A percentile compares a stretch with the other conserved stretches of the same genome.
Conservation (phyloP, 106 monocot genomes). For the Acanthochlamys bracteata region DNA sequence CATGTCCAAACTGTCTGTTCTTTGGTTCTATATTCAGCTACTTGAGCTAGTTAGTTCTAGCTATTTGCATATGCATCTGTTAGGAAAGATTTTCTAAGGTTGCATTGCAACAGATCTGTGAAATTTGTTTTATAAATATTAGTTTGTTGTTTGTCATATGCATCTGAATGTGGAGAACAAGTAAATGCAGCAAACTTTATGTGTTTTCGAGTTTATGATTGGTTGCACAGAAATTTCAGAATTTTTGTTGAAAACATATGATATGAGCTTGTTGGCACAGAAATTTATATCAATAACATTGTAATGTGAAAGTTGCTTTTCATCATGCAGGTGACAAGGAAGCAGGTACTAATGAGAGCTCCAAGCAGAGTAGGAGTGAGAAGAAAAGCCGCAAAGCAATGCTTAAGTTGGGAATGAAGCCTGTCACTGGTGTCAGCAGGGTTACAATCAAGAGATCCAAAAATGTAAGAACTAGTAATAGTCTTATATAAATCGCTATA, state of each 20-base stretch:
- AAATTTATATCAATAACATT: background rate
- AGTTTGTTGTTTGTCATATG: no score
- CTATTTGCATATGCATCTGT: no score
- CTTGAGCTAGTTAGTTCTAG: no score
- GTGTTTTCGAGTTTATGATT: no score
- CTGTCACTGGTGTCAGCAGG: constrained; percentile 19
- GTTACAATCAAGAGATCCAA: constrained; percentile 22
- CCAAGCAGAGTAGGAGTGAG: constrained; percentile 8
- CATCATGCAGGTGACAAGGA: constrained; percentile 10
- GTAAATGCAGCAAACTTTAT: no score
- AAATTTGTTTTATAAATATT: no score
- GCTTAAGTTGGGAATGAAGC: constrained; percentile 27
- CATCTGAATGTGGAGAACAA: no score
- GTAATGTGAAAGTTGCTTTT: background rate
- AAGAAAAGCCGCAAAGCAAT: constrained; percentile 19
- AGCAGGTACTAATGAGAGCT: constrained; percentile 1
- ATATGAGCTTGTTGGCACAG: background rate
- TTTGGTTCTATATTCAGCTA: no score
- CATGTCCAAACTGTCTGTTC: no score
- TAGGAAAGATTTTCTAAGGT: no score
- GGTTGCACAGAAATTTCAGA: no score
- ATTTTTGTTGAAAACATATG: background rate
- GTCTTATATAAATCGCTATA: background rate
- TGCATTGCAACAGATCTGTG: no score
- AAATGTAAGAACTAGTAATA: background rate